A percentile compares a stretch with the other conserved stretches of the same genome.
Evolutionary conservation across 306 rosid genomes (phyloP).

Genomic region (Vigna hirtella): DNA sequence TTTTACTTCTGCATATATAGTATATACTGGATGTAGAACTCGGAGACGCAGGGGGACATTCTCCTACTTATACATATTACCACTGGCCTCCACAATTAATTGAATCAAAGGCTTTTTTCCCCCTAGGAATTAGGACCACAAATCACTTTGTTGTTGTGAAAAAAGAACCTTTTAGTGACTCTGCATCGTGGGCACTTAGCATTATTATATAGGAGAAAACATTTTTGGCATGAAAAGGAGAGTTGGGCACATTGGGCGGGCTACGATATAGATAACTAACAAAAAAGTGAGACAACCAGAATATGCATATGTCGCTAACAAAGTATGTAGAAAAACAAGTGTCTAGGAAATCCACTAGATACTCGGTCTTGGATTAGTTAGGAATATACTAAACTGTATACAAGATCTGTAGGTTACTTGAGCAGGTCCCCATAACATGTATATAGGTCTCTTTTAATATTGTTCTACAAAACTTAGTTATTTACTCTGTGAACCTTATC

Average conservation of each 20-base stretch:
- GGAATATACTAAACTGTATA: constrained; percentile 27
- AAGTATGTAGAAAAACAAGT: not conserved
- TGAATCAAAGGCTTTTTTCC: constrained; percentile 22
- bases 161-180: constrained; percentile 43
- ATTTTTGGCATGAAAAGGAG: constrained; percentile 25
- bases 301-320: constrained; percentile 8
- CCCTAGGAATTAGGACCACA: constrained; percentile 41
- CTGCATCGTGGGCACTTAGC: constrained; percentile 36
- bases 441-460: constrained; percentile 42
- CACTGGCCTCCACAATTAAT: constrained; percentile 39
- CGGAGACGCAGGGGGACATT: constrained; percentile 6
- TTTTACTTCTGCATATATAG: not conserved
- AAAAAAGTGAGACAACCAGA: constrained; percentile 27
- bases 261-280: not conserved
- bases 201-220: constrained; percentile 32
- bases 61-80: not conserved
- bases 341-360: constrained; percentile 27
- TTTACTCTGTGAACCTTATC: constrained; percentile 43
- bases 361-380: constrained; percentile 5
- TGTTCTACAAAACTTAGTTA: constrained; percentile 39
- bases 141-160: constrained; percentile 39
- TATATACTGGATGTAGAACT: constrained; percentile 11
- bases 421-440: constrained; percentile 28
- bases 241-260: constrained; percentile 14
- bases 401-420: constrained; percentile 21